Base-by-base conservation (phyloP, 2,329 filamentous ascomycete genomes). In the Sporothrix euskadiensis region DNA sequence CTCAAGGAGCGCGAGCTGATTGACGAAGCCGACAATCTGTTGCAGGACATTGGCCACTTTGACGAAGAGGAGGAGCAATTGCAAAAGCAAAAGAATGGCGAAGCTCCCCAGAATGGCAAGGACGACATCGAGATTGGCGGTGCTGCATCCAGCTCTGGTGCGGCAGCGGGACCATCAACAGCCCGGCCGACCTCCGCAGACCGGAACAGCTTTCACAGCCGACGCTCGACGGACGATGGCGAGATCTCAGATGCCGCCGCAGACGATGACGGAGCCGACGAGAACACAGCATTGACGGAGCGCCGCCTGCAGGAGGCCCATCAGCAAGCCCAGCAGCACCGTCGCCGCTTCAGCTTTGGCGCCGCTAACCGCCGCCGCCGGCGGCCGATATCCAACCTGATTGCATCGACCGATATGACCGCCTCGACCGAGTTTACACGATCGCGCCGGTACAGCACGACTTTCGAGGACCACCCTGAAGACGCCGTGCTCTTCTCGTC, bases 1-100 rank as follows among this genome's bases (percentile, higher is more conserved):
- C 83, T 93, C 75, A 99, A 99, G 82, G 94, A 99, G 82, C 86
- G 89, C 32, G 95, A 98, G 81, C 90, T 99, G 16, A 89, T 92
- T 74, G 90, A 91, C 71, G 95, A 98, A 80, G 89, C 95, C 9
- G 89, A 91, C 66, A 88, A 91, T 49, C 84, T 98, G n/a, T 82
- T 95, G 72, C 86, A 86, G 68, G 95, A 98, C 79, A 88, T 93
- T 57, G 88, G 89, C 71, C 84, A 84, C 7, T 93, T 91, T 78
- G 87, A 94, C 74, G 86, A 87, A 19, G 89, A 90, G 72, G 84
- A 85, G 14, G 81, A 85, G 22, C 83, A 52, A n/a, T 32, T 75
- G 68, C 56, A 73, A 59, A 47, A 66, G 22, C 63, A 69, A 12
- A 66, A 70, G 39, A 52, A 73, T 41, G 65, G 70, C 12, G 44